Evolutionary conservation across 495 filamentous ascomycete genomes (phyloP), one percentile per base, ranked within the genome.

Genomic region (Penicillium malachiteum): DNA sequence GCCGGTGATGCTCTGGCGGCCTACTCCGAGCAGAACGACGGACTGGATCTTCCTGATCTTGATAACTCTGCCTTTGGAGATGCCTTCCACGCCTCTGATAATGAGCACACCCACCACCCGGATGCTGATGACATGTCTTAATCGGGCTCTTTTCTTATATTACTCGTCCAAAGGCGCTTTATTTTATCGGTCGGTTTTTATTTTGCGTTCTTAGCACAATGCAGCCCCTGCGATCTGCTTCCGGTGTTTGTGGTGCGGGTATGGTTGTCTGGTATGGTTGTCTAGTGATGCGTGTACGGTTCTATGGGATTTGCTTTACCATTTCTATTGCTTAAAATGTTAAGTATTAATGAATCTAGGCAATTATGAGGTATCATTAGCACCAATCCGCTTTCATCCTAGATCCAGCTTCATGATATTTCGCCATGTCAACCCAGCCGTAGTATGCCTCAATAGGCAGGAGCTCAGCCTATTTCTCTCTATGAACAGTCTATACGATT

Each of bases 11-110:
- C 81, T 8, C 64, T 87, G n/a, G 80, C 82, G 5, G 82, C 81
- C 13, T 87, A 79, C 56, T 75, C 69, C n/a, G 76, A 79, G 46
- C 78, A 80, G 46, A 72, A 80, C 38, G 81, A 76, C 39, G 78
- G 70, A 1, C 58, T 78, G 12, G 77, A 78, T 55, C 68, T 81
- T 7, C 75, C 77, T 11, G 81, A 79, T 47, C 63, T 85, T 42
- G 81, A 83, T 21, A 78, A 83, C 55, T 82, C 78, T 37, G 83
- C 82, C 12, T 87, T 87, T 69, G 83, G 81, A 7, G 82, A 86
- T 51, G 82, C 84, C 2, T 82, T 85, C 67, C 81, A 84, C 52
- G 80, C 77, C 18, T 83, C 82, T 34, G 80, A 84, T 56, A 74
- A 79, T 54, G 75, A 78, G 53, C 68, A 74, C 54, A 71, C 68